Base-by-base conservation (phyloP, 2,329 filamentous ascomycete genomes). In the Mollisia scopiformis region DNA sequence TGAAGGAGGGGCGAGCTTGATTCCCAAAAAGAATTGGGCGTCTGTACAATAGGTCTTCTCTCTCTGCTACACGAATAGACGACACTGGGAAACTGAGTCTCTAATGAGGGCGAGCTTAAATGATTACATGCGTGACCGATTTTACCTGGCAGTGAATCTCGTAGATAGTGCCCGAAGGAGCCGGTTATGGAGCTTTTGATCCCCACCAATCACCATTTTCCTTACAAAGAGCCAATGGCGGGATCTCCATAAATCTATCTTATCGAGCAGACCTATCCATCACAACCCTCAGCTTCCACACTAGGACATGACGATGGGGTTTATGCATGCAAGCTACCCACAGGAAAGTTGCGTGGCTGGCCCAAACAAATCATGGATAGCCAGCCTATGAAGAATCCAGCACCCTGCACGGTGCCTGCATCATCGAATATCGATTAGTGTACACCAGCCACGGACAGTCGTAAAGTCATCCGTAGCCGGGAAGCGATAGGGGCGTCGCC, bases 41-140 rank as follows among this genome's bases (percentile, higher is more conserved):
- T 62, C 58, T 69, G 67, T 68, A 69, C 57, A 62, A 66, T 69
- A 69, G 61, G 60, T 64, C 43, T 59, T 55, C 65, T 63, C 54
- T 63, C 54, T 57, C 53, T 53, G 25, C 57, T 30, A 54, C 56
- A 61, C 58, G 55, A 62, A 65, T 63, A 65, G 61, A 65, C 49
- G 52, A 63, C 47, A 57, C 55, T 62, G 59, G 47, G 51, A 60
- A 27, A 43, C 23, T 47, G 14, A 21, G 27, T 13, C 41, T 46
- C 16, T 46, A 27, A 23, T 25, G 27, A n/a, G n/a, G n/a, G n/a
- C 16, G 10, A 25, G 10, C 41, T 14, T 3, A 43, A 28, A 27
- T 28, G 43, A 47, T 14, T 47, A 16, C 21, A n/a, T 28, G 23
- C 43, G 43, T 27, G 43, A 47, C 4, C 23, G 43, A 28, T 27